Evolutionary conservation across 352 stramenopile species (phyloP), one percentile per base, ranked within the genome.

Genomic region (Thraustochytrium sp.): DNA sequence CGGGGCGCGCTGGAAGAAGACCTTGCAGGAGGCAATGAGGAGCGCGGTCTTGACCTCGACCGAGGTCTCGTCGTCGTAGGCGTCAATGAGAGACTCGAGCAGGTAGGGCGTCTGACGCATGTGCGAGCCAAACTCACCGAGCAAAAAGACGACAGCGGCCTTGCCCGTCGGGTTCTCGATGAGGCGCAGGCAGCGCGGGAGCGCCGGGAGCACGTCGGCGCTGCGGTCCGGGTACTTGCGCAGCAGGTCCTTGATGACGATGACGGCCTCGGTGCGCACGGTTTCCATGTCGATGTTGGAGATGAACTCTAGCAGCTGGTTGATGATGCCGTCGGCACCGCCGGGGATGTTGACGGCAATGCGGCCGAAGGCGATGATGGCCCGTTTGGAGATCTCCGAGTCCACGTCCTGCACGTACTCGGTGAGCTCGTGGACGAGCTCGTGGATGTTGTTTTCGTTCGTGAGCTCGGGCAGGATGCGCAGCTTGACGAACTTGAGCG

Each of bases 401-500:
- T 99, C 94, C 34, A 96, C 91, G 86, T 98, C 95, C 53, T 91
- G 93, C 5, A 98, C 96, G 87, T 98, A 98, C 88, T 99, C 97
- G 59, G 90, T 95, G 23, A 99, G 89, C 89, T 99, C 97, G 26
- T 90, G 92, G 21, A 99, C 91, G 88, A 99, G 98, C 62, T 99
- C 95, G 9, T 91, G 92, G 4, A 97, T 94, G 78, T 96, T 99
- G 26, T 93, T 88, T 1, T 90, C 90, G 87, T 97, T 97, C 2
- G 96, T 95, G 31, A 99, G 90, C 42, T 94, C 90, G n/a, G 96
- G 92, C 31, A 99, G 87, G 55, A 99, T 92, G 73, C 96, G 88
- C 53, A 99, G 93, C 90, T 99, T 99, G 62, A 98, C 90, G 86
- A 98, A 97, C 87, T 99, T 98, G 82, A 99, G 95, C 86, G 97